Evolutionary conservation across 129 eudicot species (phyloP).

Genomic region (Solidago caesia): DNA sequence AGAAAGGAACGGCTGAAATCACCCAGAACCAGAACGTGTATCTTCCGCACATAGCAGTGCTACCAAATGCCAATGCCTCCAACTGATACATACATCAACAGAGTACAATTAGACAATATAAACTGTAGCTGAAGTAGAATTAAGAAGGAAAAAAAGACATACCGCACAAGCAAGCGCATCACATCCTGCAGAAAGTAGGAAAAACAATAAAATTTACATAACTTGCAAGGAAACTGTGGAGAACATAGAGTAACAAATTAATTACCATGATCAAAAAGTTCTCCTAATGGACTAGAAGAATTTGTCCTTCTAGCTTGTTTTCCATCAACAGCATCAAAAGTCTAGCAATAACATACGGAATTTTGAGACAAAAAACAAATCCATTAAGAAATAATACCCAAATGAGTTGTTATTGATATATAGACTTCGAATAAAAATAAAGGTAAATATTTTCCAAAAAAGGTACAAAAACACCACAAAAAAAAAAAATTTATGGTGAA

Average conservation of each 20-base stretch:
- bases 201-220: constrained; percentile 21
- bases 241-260: not conserved
- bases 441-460: not conserved
- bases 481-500: not conserved
- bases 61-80: constrained; percentile 94
- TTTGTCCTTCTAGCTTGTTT: constrained; percentile 99
- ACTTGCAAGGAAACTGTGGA: not conserved
- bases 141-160: constrained; percentile 28
- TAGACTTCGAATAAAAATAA: not conserved
- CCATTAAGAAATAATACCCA: not conserved
- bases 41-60: constrained; percentile 96
- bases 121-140: not conserved
- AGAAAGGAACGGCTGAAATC: constrained; percentile 91
- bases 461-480: not conserved
- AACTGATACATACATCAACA: constrained; percentile 46
- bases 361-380: not conserved
- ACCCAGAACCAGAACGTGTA: constrained; percentile 94
- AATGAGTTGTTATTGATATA: not conserved
- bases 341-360: constrained; percentile 40
- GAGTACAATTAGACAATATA: constrained; percentile 1
- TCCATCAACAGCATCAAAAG: constrained; percentile 99
- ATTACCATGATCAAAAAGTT: constrained; percentile 96
- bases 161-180: constrained; percentile 99
- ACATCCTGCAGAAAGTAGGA: constrained; percentile 61
- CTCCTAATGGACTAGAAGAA: constrained; percentile 98